phyloP scores from a whole-genome alignment of 306 rosid genomes.

The Rosa chinensis region DNA sequence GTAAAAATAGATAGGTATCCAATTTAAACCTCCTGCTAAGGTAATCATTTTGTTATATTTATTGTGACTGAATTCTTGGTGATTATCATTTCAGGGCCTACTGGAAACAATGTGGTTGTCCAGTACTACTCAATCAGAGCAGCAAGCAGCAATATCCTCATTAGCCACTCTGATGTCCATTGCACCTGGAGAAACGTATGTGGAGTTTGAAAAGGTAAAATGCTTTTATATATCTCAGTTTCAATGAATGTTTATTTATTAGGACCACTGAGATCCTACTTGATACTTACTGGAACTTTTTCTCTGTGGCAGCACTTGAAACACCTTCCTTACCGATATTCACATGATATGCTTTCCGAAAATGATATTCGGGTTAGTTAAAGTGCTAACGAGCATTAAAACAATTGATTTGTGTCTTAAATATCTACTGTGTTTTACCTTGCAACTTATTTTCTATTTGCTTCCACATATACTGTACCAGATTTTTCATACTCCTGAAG shows the following conservation, averaged over 20 bases:
- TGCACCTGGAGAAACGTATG: constrained; percentile 71
- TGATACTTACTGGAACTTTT: constrained; percentile 30
- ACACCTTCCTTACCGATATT: constrained; percentile 61
- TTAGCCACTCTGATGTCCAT: constrained; percentile 79
- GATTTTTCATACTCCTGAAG: constrained; percentile 92
- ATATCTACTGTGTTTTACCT: not conserved
- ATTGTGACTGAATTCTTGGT: not conserved
- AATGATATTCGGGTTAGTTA: constrained; percentile 74
- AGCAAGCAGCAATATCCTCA: constrained; percentile 67
- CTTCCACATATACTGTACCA: constrained; percentile 34
- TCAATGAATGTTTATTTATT: constrained; percentile 10
- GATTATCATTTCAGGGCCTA: constrained; percentile 52
- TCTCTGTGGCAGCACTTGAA: constrained; percentile 68
- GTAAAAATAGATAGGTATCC: not conserved
- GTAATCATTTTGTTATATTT: not conserved
- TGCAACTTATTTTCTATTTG: not conserved
- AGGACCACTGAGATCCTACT: not conserved
- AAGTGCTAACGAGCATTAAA: not conserved
- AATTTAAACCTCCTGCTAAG: not conserved
- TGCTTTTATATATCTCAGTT: constrained; percentile 21
- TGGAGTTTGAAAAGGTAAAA: constrained; percentile 75
- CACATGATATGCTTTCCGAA: constrained; percentile 74
- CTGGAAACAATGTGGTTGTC: constrained; percentile 72
- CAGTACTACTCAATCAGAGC: constrained; percentile 58
- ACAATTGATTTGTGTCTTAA: not conserved